Percentiles rank a stretch among this genome's conserved stretches.
These are phyloP conservation scores for Leishmania amazonensis DNA, from an alignment of 208 protist species.

Conservation along the genomic window DNA sequence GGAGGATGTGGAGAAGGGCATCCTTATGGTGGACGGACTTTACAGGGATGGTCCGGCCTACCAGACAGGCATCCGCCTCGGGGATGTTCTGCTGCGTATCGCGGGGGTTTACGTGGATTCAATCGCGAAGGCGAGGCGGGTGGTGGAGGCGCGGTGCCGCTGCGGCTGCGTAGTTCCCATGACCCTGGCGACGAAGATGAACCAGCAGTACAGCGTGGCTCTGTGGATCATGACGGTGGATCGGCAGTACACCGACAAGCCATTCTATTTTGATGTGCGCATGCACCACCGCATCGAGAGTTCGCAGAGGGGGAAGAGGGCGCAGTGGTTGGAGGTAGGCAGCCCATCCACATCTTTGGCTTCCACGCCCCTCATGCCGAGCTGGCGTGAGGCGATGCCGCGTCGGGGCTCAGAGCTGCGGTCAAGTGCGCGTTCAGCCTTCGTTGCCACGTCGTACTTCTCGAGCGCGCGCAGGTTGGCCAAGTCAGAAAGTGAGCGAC, in stretches of 20 bases:
- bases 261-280: conserved; percentile 50
- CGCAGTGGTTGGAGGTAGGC: conserved; percentile 12
- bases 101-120: conserved; percentile 31
- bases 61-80: conserved; percentile 56
- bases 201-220: conserved; percentile 44
- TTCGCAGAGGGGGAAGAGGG: conserved; percentile 18
- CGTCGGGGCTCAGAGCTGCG: neutral
- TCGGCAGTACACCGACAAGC: conserved; percentile 30
- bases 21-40: conserved; percentile 41
- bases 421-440: conserved; percentile 14
- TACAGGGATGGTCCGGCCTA: conserved; percentile 51
- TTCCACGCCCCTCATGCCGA: neutral
- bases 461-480: neutral
- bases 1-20: conserved; percentile 29
- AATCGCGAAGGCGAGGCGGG: conserved; percentile 34
- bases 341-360: neutral
- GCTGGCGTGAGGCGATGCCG: neutral
- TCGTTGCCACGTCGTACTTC: conserved; percentile 12
- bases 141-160: conserved; percentile 36
- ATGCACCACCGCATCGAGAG: conserved; percentile 39
- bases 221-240: conserved; percentile 65
- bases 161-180: conserved; percentile 39
- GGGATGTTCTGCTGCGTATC: conserved; percentile 41
- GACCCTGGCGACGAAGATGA: conserved; percentile 36
- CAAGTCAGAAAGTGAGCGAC: neutral